phyloP scores from a whole-genome alignment of 441 rosid species.

The Rhodomyrtus psidioides region DNA sequence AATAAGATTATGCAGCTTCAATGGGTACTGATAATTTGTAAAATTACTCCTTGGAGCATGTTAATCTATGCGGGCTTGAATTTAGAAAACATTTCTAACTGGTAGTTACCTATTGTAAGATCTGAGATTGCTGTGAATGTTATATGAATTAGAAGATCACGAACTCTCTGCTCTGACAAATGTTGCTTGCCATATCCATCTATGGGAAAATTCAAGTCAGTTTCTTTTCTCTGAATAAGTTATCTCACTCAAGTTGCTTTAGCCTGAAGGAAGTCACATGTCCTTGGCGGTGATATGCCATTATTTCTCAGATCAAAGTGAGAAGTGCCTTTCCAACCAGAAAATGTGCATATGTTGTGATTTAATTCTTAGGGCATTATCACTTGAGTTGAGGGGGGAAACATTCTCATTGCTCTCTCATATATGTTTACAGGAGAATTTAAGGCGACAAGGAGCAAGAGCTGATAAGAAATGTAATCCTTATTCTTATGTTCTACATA shows the following conservation, averaged over 20 bases:
- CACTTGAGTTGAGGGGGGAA: not conserved
- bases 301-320: not conserved
- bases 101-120: not conserved
- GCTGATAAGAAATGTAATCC: slow-evolving; percentile 43
- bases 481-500: not conserved
- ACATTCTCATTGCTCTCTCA: slow-evolving; percentile 5
- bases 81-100: not conserved
- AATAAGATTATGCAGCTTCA: not conserved
- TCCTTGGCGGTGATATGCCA: not conserved
- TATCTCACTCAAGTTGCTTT: not conserved
- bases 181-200: not conserved
- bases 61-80: not conserved
- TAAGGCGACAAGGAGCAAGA: slow-evolving; percentile 26
- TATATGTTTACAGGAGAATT: slow-evolving; percentile 38
- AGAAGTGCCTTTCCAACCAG: not conserved
- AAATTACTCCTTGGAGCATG: not conserved
- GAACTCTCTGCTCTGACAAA: not conserved
- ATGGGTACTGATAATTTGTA: not conserved
- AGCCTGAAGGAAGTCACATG: not conserved
- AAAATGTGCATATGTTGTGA: not conserved
- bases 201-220: not conserved
- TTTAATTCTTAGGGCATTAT: not conserved
- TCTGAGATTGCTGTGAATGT: not conserved
- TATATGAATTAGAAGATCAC: not conserved
- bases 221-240: not conserved